These are phyloP conservation scores for Salix brachista DNA, from an alignment of 345 rosid species.

Conservation along the genomic window DNA sequence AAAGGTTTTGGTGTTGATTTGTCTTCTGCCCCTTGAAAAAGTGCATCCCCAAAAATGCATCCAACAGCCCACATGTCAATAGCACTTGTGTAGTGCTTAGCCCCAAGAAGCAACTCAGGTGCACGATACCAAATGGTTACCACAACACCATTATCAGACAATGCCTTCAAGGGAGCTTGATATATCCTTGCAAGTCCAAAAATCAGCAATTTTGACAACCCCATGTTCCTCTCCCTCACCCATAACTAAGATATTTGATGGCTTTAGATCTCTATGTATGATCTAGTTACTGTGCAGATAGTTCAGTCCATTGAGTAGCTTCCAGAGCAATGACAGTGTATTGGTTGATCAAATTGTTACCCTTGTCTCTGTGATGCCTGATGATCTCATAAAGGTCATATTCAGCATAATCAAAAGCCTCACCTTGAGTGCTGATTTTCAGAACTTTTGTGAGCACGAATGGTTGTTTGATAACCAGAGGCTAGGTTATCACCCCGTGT, in stretches of 20 bases:
- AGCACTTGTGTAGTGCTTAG: slow-evolving; percentile 94
- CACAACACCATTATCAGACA: slow-evolving; percentile 89
- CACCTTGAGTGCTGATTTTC: slow-evolving; percentile 2
- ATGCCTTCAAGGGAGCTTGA: slow-evolving; percentile 86
- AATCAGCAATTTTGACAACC: slow-evolving; percentile 90
- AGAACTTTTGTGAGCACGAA: neutral
- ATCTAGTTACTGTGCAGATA: slow-evolving; percentile 98
- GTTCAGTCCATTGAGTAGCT: slow-evolving; percentile 93
- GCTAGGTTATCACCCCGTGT: neutral
- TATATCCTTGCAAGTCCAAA: slow-evolving; percentile 94
- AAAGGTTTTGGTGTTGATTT: slow-evolving; percentile 81
- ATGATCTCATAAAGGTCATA: too few species aligned
- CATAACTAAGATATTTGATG: slow-evolving; percentile 97
- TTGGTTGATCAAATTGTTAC: too few species aligned
- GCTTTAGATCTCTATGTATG: slow-evolving; percentile 93
- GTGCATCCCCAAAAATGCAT: slow-evolving; percentile 78
- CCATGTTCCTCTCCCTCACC: slow-evolving; percentile 98
- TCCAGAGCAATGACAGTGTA: too few species aligned
- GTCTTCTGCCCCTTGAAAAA: slow-evolving; percentile 94
- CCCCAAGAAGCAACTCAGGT: slow-evolving; percentile 96
- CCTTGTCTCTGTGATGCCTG: too few species aligned
- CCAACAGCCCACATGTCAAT: slow-evolving; percentile 99
- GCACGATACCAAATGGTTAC: slow-evolving; percentile 99
- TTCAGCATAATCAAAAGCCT: too few species aligned
- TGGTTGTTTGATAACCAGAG: neutral